Base-by-base conservation (phyloP, 108 stramenopile species). In the Pseudonitzschia multistriata region DNA sequence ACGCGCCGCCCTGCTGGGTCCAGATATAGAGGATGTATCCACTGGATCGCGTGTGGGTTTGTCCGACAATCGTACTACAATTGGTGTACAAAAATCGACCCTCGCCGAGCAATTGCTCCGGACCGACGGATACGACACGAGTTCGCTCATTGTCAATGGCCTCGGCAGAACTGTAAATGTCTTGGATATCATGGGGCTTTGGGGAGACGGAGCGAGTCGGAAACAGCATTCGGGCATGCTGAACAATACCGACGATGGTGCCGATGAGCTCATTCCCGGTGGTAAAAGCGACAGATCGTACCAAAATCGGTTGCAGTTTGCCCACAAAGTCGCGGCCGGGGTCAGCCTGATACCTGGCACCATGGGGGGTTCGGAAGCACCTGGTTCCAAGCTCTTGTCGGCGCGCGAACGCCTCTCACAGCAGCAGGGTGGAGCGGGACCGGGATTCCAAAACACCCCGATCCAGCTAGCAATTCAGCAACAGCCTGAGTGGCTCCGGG, bases 401-500 rank as follows among this genome's bases (percentile, higher is more conserved):
- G 87, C 89, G 19, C 70, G 85, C 54, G 90, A 91, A 59, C 88
- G 91, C 31, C 76, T 82, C 14, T 65, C 64, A 49, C 49, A 30
- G 21, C 68, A 67, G 57, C 45, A 21, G 10, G 42, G 42, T 1
- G 73, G 34, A 49, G 49, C 65, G 3, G 71, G 63, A n/a, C 50
- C 62, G 7, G 68, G 65, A 22, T 72, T 70, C n/a, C 73, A 82
- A 64, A 81, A 73, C 40, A 81, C 74, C 25, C 78, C 85, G 27
- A 81, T 85, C 45, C 77, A 79, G 15, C 55, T 88, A 49, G 79
- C 76, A 11, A 77, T 91, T 13, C 92, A 90, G 61, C 83, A 78
- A 68, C 81, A 74, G 56, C 93, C 93, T 10, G 93, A 94, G 61
- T 94, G 93, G 93, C 76, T 94, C 24, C 84, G 86, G 40, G 75